phyloP scores from a whole-genome alignment of 371 early-diverging fungal genomes.

The Mortierella sp. region DNA sequence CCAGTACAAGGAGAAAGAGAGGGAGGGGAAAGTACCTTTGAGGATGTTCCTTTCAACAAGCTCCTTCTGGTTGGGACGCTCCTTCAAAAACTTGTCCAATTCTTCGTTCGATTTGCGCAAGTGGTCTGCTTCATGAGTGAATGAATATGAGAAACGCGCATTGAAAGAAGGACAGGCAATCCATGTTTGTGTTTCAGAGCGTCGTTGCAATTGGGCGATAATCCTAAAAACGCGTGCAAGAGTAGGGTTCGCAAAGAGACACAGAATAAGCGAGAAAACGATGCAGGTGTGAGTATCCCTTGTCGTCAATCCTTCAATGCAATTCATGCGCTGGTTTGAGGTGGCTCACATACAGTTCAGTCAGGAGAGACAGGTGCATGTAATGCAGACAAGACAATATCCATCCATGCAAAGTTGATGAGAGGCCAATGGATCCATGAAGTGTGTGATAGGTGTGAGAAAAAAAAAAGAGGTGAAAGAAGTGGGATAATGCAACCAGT shows the following conservation, averaged over 20 bases:
- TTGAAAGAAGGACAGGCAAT: not conserved
- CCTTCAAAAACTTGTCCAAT: constrained; percentile 69
- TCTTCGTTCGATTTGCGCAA: constrained; percentile 50
- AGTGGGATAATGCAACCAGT: not conserved
- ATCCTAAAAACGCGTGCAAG: not conserved
- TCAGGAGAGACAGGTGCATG: not conserved
- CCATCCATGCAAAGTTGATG: not conserved
- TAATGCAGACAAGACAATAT: not conserved
- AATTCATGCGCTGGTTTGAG: not conserved
- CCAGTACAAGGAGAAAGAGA: not conserved
- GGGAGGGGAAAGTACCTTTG: constrained; percentile 62
- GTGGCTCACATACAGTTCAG: constrained; percentile 9
- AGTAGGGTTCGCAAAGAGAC: not conserved
- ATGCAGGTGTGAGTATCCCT: not conserved
- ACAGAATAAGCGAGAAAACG: not conserved
- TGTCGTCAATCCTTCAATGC: not conserved
- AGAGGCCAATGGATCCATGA: not conserved
- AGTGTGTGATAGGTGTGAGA: constrained; percentile 4
- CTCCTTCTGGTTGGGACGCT: constrained; percentile 74
- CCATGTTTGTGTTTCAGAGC: not conserved
- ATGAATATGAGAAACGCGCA: not conserved
- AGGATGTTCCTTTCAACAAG: constrained; percentile 81
- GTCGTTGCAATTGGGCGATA: not conserved
- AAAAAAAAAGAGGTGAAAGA: not conserved
- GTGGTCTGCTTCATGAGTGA: constrained; percentile 7